These are phyloP conservation scores for Populus ilicifolia DNA, from an alignment of 345 rosid species.

Conservation along the genomic window DNA sequence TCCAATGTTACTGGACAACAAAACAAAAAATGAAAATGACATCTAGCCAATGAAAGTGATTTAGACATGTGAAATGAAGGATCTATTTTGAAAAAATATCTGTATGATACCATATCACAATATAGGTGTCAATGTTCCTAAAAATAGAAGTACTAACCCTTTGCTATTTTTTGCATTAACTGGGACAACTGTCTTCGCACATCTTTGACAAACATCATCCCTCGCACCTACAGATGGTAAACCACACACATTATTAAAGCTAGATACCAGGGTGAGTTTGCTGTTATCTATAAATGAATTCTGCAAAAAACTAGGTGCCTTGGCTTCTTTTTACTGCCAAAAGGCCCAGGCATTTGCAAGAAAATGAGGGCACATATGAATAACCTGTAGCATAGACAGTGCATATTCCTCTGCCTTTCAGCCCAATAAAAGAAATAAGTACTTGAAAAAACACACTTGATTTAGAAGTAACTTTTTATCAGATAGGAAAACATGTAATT, in stretches of 20 bases:
- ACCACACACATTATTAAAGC: neutral
- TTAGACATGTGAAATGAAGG: neutral
- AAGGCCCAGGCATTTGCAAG: neutral
- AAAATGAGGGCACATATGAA: neutral
- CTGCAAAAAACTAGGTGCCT: neutral
- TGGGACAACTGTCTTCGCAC: slow-evolving; percentile 80
- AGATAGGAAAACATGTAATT: too few species aligned
- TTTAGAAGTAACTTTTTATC: too few species aligned
- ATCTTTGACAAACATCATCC: slow-evolving; percentile 90
- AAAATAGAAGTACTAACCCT: slow-evolving; percentile 43
- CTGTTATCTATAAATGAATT: neutral
- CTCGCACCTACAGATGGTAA: slow-evolving; percentile 59
- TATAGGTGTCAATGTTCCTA: neutral
- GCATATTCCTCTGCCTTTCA: neutral
- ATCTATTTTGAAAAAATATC: neutral
- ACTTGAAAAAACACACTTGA: too few species aligned
- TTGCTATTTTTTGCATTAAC: slow-evolving; percentile 83
- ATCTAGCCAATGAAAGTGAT: neutral
- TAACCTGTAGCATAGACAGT: too few species aligned
- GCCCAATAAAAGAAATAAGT: slow-evolving; percentile 1
- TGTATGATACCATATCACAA: neutral
- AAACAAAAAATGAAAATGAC: neutral
- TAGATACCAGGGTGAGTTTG: neutral
- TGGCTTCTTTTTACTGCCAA: neutral
- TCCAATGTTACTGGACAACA: neutral